phyloP scores from a whole-genome alignment of 2,329 filamentous ascomycete genomes.

The Trichoderma atrobrunneum region DNA sequence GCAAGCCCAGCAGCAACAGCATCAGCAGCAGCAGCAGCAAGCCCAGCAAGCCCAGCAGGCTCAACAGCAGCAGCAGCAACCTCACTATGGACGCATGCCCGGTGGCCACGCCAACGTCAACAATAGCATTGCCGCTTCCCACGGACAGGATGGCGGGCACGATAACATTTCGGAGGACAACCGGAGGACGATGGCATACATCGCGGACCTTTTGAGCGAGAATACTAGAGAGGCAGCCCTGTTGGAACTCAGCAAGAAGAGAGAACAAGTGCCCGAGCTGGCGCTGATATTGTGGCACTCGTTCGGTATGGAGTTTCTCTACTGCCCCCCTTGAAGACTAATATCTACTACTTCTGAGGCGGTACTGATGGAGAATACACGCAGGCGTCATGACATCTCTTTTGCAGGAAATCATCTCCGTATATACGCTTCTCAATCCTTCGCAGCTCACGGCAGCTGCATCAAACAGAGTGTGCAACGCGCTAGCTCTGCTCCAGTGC shows the following conservation, averaged over 20 bases:
- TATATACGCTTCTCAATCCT: conserved; percentile 94
- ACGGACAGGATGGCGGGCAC: conserved; percentile 55
- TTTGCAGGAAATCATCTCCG: conserved; percentile 96
- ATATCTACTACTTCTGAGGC: not conserved
- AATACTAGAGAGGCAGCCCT: conserved; percentile 85
- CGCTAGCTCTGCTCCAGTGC: conserved; percentile 90
- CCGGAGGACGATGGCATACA: conserved; percentile 85
- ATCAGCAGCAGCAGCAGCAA: conserved; percentile 47
- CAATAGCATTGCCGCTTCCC: conserved; percentile 40
- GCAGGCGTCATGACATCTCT: conserved; percentile 96
- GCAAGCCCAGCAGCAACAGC: conserved; percentile 44
- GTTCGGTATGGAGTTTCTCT: conserved; percentile 64
- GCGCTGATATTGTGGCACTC: conserved; percentile 98
- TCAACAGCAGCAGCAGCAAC: conserved; percentile 46
- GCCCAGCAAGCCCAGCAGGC: conserved; percentile 37
- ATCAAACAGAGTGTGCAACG: conserved; percentile 96
- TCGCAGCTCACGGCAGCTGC: conserved; percentile 97
- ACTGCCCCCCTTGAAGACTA: not conserved
- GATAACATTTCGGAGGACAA: conserved; percentile 85
- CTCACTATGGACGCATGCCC: conserved; percentile 72
- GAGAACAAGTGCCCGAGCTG: conserved; percentile 94
- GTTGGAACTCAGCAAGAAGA: conserved; percentile 95
- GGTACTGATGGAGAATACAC: not conserved
- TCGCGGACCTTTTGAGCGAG: conserved; percentile 86
- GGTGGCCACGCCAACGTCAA: conserved; percentile 57